Conservation (phyloP, 2,329 filamentous ascomycete species). For the Helotiales sp. region DNA sequence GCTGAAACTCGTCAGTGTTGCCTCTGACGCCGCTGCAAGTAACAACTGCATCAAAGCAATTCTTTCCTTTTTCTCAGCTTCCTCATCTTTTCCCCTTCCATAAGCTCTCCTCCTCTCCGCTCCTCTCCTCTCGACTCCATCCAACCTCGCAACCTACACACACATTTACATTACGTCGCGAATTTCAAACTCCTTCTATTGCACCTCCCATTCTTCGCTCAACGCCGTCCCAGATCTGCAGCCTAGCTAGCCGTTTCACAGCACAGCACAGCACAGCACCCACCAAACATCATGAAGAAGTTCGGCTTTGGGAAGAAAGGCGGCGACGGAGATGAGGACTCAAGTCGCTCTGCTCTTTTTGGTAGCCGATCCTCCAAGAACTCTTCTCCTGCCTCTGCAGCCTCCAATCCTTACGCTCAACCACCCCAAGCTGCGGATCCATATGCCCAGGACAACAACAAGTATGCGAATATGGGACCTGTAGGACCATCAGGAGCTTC, state of each 20-base stretch:
- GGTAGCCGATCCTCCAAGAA: constrained; percentile 52
- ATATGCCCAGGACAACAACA: constrained; percentile 62
- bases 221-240: constrained; percentile 3
- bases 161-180: not conserved
- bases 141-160: no score
- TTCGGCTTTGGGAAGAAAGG: constrained; percentile 64
- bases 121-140: not conserved
- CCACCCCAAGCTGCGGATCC: constrained; percentile 54
- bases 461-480: constrained; percentile 55
- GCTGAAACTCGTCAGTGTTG: constrained; percentile 3
- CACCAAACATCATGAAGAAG: constrained; percentile 57
- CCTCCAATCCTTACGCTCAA: constrained; percentile 43
- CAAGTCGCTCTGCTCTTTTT: constrained; percentile 57
- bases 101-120: no score
- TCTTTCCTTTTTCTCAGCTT: not conserved
- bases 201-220: not conserved
- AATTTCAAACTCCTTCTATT: not conserved
- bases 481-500: constrained; percentile 40
- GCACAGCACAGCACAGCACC: no score
- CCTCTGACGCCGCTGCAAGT: not conserved
- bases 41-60: constrained; percentile 5
- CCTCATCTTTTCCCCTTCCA: not conserved
- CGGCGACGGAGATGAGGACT: constrained; percentile 52
- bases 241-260: not conserved
- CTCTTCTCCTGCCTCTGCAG: constrained; percentile 48